Evolutionary conservation across 2,329 filamentous ascomycete genomes (phyloP).

Genomic region (Penicillium rolfsii): DNA sequence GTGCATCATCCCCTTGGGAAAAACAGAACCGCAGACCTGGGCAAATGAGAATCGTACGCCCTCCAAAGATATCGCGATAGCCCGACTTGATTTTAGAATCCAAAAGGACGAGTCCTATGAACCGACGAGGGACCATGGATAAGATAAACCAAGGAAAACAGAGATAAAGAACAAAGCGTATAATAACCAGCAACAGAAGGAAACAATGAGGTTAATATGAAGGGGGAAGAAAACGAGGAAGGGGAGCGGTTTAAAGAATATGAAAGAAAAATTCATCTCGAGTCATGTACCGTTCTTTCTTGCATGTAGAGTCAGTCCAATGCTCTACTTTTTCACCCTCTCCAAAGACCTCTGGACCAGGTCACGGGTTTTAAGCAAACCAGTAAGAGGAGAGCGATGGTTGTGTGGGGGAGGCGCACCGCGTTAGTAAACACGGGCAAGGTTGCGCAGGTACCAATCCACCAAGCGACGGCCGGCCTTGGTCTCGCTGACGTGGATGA

Average conservation of each 20-base stretch:
- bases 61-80: constrained; percentile 30
- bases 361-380: neutral
- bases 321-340: constrained; percentile 26
- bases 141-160: constrained; percentile 19
- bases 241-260: constrained; percentile 26
- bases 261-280: constrained; percentile 35
- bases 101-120: constrained; percentile 16
- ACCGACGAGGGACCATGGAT: constrained; percentile 17
- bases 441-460: constrained; percentile 98
- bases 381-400: neutral
- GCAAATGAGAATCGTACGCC: constrained; percentile 32
- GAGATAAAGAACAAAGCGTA: constrained; percentile 18
- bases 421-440: constrained; percentile 87
- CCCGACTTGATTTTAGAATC: constrained; percentile 29
- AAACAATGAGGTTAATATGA: constrained; percentile 25
- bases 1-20: constrained; percentile 19
- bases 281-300: constrained; percentile 34
- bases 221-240: constrained; percentile 26
- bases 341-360: constrained; percentile 15
- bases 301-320: constrained; percentile 27
- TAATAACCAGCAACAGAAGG: constrained; percentile 19
- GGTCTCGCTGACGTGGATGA: constrained; percentile 98
- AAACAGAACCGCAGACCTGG: constrained; percentile 28
- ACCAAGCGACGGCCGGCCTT: constrained; percentile 97
- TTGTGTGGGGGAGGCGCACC: constrained; percentile 3